Percentiles rank a stretch among this genome's conserved stretches.
Evolutionary conservation across 1,284 basidiomycete genomes (phyloP).

Genomic region (Takashimella tepidaria): DNA sequence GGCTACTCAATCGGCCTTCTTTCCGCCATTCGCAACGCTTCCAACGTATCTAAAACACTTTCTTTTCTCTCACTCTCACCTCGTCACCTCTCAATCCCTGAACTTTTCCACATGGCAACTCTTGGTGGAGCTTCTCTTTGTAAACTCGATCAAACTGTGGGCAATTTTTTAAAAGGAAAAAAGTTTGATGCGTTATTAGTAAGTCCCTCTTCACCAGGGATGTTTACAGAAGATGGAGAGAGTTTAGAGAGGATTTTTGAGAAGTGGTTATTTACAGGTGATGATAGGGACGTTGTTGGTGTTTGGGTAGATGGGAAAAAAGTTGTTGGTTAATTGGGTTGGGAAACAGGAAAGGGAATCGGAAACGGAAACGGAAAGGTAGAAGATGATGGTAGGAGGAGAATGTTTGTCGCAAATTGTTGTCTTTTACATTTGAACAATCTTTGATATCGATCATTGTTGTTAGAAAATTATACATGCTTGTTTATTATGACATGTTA

Average conservation of each 20-base stretch:
- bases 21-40: conserved; percentile 73
- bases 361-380: too few relatives aligned
- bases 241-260: conserved; percentile 30
- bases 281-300: conserved; percentile 76
- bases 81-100: conserved; percentile 58
- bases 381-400: too few relatives aligned
- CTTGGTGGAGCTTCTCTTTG: conserved; percentile 85
- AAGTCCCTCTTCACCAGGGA: conserved; percentile 57
- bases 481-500: too few relatives aligned
- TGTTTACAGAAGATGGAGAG: conserved; percentile 38
- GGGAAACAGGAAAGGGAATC: too few relatives aligned
- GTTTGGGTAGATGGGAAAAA: conserved; percentile 62
- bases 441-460: too few relatives aligned
- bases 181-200: conserved; percentile 84
- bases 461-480: too few relatives aligned
- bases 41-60: conserved; percentile 72
- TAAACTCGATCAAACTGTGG: conserved; percentile 63
- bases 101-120: conserved; percentile 85
- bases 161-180: conserved; percentile 73
- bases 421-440: too few relatives aligned
- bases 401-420: too few relatives aligned
- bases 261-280: conserved; percentile 59
- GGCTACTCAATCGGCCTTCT: conserved; percentile 81
- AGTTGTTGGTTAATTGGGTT: too few relatives aligned
- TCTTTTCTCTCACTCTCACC: conserved; percentile 28